A percentile compares a stretch with the other conserved stretches of the same genome.
Conservation (phyloP, 345 rosid genomes). For the Syzygium grande region DNA sequence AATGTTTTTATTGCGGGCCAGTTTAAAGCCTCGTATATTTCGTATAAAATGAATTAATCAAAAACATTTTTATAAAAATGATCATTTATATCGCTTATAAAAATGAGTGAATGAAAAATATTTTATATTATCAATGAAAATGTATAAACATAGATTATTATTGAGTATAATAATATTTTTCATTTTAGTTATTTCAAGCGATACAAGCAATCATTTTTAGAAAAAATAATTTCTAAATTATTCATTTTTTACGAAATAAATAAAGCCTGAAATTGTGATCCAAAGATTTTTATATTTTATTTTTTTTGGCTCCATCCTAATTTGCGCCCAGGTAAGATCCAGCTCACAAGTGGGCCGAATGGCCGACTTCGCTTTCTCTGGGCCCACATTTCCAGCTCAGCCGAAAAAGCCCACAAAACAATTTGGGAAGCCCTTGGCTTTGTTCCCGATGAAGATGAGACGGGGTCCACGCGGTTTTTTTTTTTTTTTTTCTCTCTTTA, state of each 20-base stretch:
- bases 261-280: not conserved
- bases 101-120: not conserved
- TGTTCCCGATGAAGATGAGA: not conserved
- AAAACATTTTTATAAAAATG: not conserved
- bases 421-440: not conserved
- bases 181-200: not conserved
- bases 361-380: not conserved
- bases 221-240: not conserved
- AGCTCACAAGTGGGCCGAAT: not conserved
- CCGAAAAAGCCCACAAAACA: not conserved
- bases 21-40: not conserved
- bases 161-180: not conserved
- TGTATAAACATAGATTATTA: not conserved
- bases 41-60: not conserved
- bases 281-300: not conserved
- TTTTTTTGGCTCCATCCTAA: not conserved
- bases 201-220: not conserved
- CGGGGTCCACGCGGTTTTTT: not conserved
- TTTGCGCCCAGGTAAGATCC: constrained; percentile 15
- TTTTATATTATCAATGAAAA: not conserved
- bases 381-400: not conserved
- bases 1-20: not conserved
- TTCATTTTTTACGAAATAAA: not conserved
- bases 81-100: rapidly evolving
- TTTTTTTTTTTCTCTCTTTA: not conserved